Percentiles rank a stretch among this genome's conserved stretches.
These are phyloP conservation scores for Mortierella sp. DNA, from an alignment of 371 early-diverging fungal species.

Conservation along the genomic window DNA sequence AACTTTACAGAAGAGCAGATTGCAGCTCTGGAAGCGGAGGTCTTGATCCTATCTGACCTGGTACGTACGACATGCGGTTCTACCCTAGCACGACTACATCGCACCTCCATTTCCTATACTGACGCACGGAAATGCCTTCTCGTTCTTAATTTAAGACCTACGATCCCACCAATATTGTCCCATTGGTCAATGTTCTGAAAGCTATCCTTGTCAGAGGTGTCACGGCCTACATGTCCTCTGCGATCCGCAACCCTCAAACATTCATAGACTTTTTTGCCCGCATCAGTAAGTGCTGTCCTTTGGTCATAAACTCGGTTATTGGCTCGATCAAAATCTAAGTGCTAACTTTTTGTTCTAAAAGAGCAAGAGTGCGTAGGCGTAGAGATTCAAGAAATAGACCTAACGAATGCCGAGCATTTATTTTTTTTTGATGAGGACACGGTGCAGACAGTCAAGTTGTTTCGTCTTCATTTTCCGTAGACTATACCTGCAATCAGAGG, in stretches of 20 bases:
- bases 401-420: conserved; percentile 26
- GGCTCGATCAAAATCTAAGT: background rate
- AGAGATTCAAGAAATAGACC: conserved; percentile 33
- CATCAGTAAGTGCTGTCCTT: conserved; percentile 30
- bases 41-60: conserved; percentile 49
- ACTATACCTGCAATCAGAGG: no score
- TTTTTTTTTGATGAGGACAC: conserved; percentile 51
- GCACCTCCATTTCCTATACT: background rate
- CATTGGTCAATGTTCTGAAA: conserved; percentile 38
- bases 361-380: conserved; percentile 37
- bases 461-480: conserved; percentile 31
- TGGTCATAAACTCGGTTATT: background rate
- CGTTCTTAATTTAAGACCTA: conserved; percentile 28
- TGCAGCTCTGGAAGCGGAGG: conserved; percentile 34
- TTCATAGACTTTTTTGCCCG: conserved; percentile 46
- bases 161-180: conserved; percentile 49
- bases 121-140: background rate
- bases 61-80: no score
- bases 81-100: no score
- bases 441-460: conserved; percentile 48
- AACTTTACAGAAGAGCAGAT: conserved; percentile 48
- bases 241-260: conserved; percentile 50
- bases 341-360: conserved; percentile 7
- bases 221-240: conserved; percentile 50
- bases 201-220: conserved; percentile 44